Base-by-base conservation (phyloP, 768 basidiomycete genomes). In the Russula foetens region DNA sequence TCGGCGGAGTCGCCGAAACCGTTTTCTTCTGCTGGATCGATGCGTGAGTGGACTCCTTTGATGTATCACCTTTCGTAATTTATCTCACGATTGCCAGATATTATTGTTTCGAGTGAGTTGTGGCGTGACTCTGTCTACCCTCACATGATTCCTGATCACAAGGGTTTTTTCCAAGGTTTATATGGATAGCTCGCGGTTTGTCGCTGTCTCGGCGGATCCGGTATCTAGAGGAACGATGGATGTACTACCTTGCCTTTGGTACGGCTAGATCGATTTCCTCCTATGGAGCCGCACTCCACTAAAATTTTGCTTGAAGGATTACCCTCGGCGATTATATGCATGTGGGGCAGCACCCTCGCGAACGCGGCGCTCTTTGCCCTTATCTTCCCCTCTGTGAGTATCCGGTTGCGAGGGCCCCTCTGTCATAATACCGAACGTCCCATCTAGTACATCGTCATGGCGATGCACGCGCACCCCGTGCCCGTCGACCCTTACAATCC, bases 231-330 rank as follows among this genome's bases (percentile, higher is more conserved):
- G 90, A 92, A 71, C 81, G 91, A 44, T 95, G 92, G 92, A 81
- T 87, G 2, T 95, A 94, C 73, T 91, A 85, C 69, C 79, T 92
- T 60, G 87, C 87, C 5, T 95, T 92, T 64, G 92, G 92, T 79
- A 53, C 35, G 76, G 68, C 35, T 35, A 26, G 28, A 14, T 12
- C 63, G n/a, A n/a, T 59, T 24, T 45, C 56, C 48, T 48, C 52
- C 15, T 41, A 56, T 26, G 62, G 55, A 19, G 35, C 12, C 47
- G 23, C 23, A 6, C n/a, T 29, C 51, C 21, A 38, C 44, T 54
- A 6, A 57, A 56, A n/a, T 38, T 54, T 14, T n/a, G n/a, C 41
- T 63, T 21, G 24, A 57, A 90, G 87, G 87, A 24, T 71, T 92
- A 4, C 88, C 90, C 28, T 77, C 86, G 4, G 83, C 90, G 1